Conservation (phyloP, 441 rosid genomes). For the Gossypium aridum region DNA sequence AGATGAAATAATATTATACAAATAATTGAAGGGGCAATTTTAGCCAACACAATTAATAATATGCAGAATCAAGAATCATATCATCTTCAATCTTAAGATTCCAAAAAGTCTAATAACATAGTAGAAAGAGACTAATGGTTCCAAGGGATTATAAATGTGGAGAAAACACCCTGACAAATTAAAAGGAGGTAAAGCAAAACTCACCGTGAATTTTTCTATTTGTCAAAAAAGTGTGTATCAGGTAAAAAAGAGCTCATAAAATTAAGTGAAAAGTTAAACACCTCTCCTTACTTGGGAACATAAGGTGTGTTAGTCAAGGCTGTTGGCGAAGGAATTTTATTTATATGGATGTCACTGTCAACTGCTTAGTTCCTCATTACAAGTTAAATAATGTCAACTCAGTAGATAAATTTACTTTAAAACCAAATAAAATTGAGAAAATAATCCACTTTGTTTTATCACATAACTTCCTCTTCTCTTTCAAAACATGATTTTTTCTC, state of each 20-base stretch:
- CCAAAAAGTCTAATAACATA: neutral
- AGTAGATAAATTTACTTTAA: neutral
- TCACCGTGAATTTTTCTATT: neutral
- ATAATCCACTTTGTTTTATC: neutral
- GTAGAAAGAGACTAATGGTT: neutral
- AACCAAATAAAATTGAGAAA: neutral
- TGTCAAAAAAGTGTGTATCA: neutral
- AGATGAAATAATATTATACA: neutral
- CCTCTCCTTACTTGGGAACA: neutral
- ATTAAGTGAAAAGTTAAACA: neutral
- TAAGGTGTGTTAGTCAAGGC: neutral
- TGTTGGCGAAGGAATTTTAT: neutral
- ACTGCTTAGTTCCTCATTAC: neutral
- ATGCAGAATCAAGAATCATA: neutral
- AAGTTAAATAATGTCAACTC: neutral
- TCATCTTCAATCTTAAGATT: neutral
- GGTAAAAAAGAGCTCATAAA: neutral
- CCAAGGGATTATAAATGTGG: neutral
- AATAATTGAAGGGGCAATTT: neutral
- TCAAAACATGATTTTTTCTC: neutral
- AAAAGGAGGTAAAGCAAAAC: neutral
- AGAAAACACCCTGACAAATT: neutral
- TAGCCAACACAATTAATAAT: neutral
- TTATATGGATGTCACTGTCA: neutral
- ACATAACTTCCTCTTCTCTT: neutral